Conservation (phyloP, 208 protist genomes). For the Trypanosoma vivax region DNA sequence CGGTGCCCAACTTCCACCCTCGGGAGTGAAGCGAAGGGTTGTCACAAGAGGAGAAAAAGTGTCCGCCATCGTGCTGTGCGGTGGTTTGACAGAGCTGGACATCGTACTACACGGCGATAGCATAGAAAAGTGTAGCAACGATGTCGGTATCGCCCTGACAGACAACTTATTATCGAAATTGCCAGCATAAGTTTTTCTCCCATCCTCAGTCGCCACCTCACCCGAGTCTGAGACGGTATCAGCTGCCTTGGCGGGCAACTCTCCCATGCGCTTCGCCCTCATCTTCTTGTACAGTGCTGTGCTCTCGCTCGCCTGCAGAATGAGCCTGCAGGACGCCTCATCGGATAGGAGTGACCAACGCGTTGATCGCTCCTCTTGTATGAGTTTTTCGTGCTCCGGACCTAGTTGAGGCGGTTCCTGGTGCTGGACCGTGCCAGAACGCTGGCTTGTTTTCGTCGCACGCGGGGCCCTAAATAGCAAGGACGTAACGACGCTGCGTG, state of each 20-base stretch:
- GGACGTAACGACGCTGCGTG: background rate
- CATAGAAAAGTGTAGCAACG: too few relatives aligned
- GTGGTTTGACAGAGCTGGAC: background rate
- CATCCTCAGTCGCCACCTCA: too few relatives aligned
- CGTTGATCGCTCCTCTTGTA: background rate
- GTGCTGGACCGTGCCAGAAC: too few relatives aligned
- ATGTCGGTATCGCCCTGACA: too few relatives aligned
- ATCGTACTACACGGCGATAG: background rate
- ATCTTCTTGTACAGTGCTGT: background rate
- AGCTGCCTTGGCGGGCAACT: background rate
- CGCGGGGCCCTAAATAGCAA: background rate
- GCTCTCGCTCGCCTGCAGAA: conserved; percentile 4
- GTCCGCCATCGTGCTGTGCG: background rate
- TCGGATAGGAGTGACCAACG: background rate
- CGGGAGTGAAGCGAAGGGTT: background rate
- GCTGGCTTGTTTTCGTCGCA: too few relatives aligned
- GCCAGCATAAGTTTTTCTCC: too few relatives aligned
- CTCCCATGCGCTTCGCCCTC: background rate
- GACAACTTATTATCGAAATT: too few relatives aligned
- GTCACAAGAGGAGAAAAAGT: background rate
- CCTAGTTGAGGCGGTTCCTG: too few relatives aligned
- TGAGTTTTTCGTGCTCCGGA: too few relatives aligned
- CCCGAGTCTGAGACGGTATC: background rate
- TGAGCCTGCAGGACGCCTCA: background rate
- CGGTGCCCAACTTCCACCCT: background rate